Evolutionary conservation across 1,139 yeast genomes (phyloP), one percentile per base, ranked within the genome.

Genomic region (Saccharomyces hybrid): DNA sequence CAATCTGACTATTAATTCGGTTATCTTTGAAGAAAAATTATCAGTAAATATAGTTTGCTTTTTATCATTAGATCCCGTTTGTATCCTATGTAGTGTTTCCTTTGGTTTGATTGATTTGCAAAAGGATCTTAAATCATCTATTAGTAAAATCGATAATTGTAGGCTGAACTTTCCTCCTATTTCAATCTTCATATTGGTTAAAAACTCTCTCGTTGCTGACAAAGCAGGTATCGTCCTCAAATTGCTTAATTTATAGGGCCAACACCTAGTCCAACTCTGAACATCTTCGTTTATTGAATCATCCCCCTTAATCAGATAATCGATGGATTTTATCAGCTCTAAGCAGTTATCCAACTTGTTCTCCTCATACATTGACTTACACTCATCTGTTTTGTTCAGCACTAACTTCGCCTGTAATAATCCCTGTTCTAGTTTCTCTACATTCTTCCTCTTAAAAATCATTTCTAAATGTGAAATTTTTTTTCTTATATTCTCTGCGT

Each of bases 161-260:
- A 78, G 73, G 4, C 84, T 80, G 61, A 82, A 86, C 6, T 84
- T 81, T 52, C 78, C 80, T n/a, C 95, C 90, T 51, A 90, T 85
- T 49, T 77, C 78, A 5, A 73, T 76, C 64, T 75, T 74, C 63
- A 88, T 72, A 26, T 73, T 75, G n/a, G 78, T 65, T 66, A 81
- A 67, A 63, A 80, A 66, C 62, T 81, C 75, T 50, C 80, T 77
- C n/a, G 84, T 68, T 34, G 79, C 78, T 0, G 74, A 67, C 38
- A 90, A 72, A 0, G 88, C 91, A 0, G 85, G 81, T 4, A 88
- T 74, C 1, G 74, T 66, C 5, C 80, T 70, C 50, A 90, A 66
- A 61, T 87, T 80, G 3, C 73, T 65, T 5, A 82, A 62, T 3
- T 81, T 79, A 57, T 75, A 75, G 2, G 78, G 75, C 78, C 87